Conservation (phyloP, 257 asterid genomes). For the Nicotiana knightiana region DNA sequence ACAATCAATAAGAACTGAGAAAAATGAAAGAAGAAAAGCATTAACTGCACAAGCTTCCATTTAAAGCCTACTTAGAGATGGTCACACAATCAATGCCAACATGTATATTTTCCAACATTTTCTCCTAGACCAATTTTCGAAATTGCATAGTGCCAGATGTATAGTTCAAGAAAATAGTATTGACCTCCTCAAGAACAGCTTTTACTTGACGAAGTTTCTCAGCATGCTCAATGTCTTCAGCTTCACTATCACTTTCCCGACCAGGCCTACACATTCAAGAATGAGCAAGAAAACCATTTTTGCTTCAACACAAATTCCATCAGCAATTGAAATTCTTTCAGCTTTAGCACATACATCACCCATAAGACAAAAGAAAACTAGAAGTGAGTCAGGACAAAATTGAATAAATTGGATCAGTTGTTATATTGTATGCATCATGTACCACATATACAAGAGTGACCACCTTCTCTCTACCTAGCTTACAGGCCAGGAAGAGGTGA, state of each 20-base stretch:
- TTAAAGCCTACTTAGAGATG: neutral
- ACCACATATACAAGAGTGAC: neutral
- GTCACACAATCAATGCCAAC: neutral
- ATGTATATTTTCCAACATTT: neutral
- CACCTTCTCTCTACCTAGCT: neutral
- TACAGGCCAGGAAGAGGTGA: neutral
- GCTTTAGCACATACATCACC: neutral
- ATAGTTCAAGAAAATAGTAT: neutral
- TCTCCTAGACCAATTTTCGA: neutral
- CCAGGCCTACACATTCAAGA: conserved; percentile 53
- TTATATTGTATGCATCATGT: neutral
- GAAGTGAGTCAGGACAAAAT: neutral
- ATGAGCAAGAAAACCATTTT: conserved; percentile 12
- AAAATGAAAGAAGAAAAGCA: neutral
- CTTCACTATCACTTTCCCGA: conserved; percentile 95
- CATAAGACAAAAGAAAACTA: neutral
- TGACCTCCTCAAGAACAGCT: conserved; percentile 99
- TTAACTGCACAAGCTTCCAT: too few species aligned
- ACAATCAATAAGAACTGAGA: neutral
- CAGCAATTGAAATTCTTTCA: neutral
- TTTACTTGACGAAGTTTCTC: conserved; percentile 99
- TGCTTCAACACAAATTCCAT: neutral
- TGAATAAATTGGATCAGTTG: neutral
- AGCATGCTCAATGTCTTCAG: conserved; percentile 93
- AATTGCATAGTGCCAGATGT: neutral